Evolutionary conservation across 1,284 basidiomycete species (phyloP), one percentile per base, ranked within the genome.

Genomic region (Apiotrichum brassicae): DNA sequence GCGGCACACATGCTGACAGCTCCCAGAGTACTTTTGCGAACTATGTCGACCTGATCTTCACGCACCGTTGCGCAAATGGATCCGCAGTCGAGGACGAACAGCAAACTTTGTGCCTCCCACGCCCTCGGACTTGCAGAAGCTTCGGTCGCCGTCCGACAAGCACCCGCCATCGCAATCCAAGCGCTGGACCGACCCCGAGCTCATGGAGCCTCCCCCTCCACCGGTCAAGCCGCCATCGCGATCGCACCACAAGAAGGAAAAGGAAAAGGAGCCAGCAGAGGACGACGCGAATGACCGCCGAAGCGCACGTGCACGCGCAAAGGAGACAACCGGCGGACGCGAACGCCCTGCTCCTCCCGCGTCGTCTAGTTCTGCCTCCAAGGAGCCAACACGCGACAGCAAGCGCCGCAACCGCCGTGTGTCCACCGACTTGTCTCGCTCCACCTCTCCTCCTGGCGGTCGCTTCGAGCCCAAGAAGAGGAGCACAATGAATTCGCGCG

Each of bases 401-500:
- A 41, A 43, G 38, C 50, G 48, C 7, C 26, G 28, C 8, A 20
- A 43, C 16, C 50, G 54, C 9, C 48, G 54, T 2, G 48, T 51
- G 19, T 58, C 57, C 18, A 55, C 51, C 18, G 56, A 57, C 30
- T 9, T 54, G 37, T 58, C 57, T 1, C 24, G 34, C 4, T 58
- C 57, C 3, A 42, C 25, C 14, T 53, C 51, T 6, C 53, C 51
- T 12, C 44, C 49, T n/a, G 35, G 39, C 2, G 48, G 41, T 2
- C 48, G 42, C 4, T 36, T 32, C 24, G 46, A 54, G 30, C 54
- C 82, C 30, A 94, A 92, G 74, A 82, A 89, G 53, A 79, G 93
- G 54, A 91, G 88, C 62, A 97, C 94, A 48, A 95, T 98, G 91
- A 98, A 97, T 71, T 93, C 88, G 64, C 79, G 93, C 51, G 93